Percentiles rank a stretch among this genome's conserved stretches.
These are phyloP conservation scores for Boletus reticuloceps DNA, from an alignment of 768 basidiomycete species.

Conservation along the genomic window DNA sequence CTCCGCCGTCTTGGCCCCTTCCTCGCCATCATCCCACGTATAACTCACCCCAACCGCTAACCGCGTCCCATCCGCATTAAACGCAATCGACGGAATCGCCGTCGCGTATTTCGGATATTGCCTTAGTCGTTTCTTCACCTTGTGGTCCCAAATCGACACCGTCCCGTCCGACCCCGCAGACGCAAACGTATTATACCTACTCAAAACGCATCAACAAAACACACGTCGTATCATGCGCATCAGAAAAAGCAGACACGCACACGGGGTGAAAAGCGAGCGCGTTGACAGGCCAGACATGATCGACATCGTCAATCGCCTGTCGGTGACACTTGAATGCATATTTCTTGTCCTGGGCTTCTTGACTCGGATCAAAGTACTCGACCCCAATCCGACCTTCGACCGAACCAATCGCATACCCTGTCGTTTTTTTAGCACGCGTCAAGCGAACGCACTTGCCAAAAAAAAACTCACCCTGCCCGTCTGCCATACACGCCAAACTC, in stretches of 20 bases:
- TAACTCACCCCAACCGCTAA: slow-evolving; percentile 85
- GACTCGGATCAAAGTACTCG: slow-evolving; percentile 89
- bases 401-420: slow-evolving; percentile 86
- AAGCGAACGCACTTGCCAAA: too few relatives aligned
- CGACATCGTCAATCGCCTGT: slow-evolving; percentile 83
- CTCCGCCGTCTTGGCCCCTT: slow-evolving; percentile 62
- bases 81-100: slow-evolving; percentile 76
- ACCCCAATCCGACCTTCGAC: slow-evolving; percentile 97
- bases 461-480: slow-evolving; percentile 70
- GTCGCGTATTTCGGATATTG: slow-evolving; percentile 81
- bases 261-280: slow-evolving; percentile 91
- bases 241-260: slow-evolving; percentile 37
- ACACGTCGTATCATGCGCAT: too few relatives aligned
- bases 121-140: slow-evolving; percentile 90
- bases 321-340: slow-evolving; percentile 96
- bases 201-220: not conserved
- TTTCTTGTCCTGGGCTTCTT: slow-evolving; percentile 70
- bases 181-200: slow-evolving; percentile 88
- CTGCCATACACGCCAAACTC: slow-evolving; percentile 87
- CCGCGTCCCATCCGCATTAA: slow-evolving; percentile 79
- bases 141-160: slow-evolving; percentile 97
- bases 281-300: slow-evolving; percentile 97
- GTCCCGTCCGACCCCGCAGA: slow-evolving; percentile 94
- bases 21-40: slow-evolving; percentile 87
- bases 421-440: too few relatives aligned